phyloP scores from a whole-genome alignment of 2,329 filamentous ascomycete species.

The Lanzia echinophila region DNA sequence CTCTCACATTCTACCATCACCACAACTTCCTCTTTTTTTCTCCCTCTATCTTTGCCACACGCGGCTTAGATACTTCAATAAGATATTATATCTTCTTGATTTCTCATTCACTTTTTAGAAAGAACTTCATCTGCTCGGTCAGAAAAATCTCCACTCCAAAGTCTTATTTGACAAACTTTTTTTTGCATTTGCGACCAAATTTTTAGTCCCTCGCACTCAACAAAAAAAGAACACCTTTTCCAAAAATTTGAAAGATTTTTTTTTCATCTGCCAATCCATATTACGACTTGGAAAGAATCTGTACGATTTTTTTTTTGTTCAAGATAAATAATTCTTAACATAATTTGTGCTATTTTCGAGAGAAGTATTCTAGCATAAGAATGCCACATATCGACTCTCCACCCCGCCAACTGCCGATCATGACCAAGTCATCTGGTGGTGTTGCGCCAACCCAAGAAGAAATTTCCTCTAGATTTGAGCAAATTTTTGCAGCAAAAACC shows the following conservation, averaged over 20 bases:
- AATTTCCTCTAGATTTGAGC: conserved; percentile 56
- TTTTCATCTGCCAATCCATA: conserved; percentile 8
- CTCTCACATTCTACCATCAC: conserved; percentile 10
- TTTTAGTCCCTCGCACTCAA: conserved; percentile 16
- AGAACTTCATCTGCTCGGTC: conserved; percentile 16
- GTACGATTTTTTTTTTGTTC: not conserved
- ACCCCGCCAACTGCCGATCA: conserved; percentile 36
- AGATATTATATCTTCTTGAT: conserved; percentile 11
- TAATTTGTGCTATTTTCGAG: conserved; percentile 13
- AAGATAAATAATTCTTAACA: conserved; percentile 10
- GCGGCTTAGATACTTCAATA: conserved; percentile 27
- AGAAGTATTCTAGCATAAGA: conserved; percentile 27
- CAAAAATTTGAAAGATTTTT: conserved; percentile 11
- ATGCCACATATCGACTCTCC: conserved; percentile 43
- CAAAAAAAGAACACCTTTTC: conserved; percentile 21
- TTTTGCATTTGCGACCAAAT: conserved; percentile 14
- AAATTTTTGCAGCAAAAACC: conserved; percentile 54
- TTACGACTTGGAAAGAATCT: conserved; percentile 8
- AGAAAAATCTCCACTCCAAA: conserved; percentile 27
- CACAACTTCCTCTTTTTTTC: conserved; percentile 14
- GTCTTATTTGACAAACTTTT: not conserved
- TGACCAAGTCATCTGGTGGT: conserved; percentile 38
- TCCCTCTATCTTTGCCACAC: conserved; percentile 24
- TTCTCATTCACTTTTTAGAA: not conserved
- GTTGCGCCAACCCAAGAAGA: conserved; percentile 55